Evolutionary conservation across 257 asterid species (phyloP), one percentile per base, ranked within the genome.

Genomic region (Oldenlandia corymbosa): DNA sequence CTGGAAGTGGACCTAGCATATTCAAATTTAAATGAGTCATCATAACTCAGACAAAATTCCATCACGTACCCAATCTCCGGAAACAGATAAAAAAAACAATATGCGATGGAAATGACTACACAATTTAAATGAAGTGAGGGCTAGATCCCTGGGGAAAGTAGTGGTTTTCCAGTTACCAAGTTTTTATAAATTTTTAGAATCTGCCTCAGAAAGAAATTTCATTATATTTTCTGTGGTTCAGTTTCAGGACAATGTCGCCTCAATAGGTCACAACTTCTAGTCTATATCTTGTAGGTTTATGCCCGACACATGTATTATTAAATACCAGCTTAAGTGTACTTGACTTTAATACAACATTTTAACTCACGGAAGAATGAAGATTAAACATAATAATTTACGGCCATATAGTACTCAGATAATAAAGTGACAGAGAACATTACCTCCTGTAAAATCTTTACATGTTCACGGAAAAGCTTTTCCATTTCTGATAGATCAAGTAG

Each of bases 381-480:
- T 31, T 34, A 58, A n/a, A 47, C 12, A 45, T 18, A 20, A 28
- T 21, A 43, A 2, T 23, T 4, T n/a, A 21, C 10, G 28, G 46
- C 16, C 34, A 9, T 11, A 7, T 12, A 20, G 8, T 7, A 31
- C 10, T 14, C 26, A 5, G n/a, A 31, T 30, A 16, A 52, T 17
- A 61, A 0, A 48, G 11, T 12, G 5, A 24, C 43, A 18, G 49
- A n/a, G n/a, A n/a, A n/a, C n/a, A 81, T 82, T 60, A 92, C 99
- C 94, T 92, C 96, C 26, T 76, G 79, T 75, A 92, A 78, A 26
- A 83, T 68, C 70, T 92, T 89, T 21, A 87, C 87, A 66, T 92
- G 99, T 64, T 92, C 99, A 24, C 99, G 87, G 75, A 92, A 92
- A 72, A 89, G 85, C 76, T 89, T 92, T 85, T 89, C 99, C 56